These are phyloP conservation scores for Trichoderma gracile DNA, from an alignment of 2,329 filamentous ascomycete genomes.

Conservation along the genomic window DNA sequence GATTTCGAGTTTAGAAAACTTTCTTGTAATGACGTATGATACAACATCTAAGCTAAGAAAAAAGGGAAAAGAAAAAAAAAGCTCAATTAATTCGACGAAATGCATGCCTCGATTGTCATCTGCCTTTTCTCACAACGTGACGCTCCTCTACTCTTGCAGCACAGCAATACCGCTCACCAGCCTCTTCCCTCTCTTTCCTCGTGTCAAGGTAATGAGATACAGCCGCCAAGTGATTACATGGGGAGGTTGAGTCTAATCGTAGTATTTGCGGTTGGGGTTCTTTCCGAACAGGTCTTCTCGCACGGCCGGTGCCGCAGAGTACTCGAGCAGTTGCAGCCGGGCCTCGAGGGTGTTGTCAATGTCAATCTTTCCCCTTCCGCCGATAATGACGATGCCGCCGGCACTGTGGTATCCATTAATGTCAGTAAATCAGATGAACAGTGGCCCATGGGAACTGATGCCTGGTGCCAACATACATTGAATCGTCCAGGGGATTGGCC, in stretches of 20 bases:
- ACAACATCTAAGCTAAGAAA: constrained; percentile 41
- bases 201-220: constrained; percentile 13
- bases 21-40: constrained; percentile 34
- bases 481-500: constrained; percentile 74
- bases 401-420: constrained; percentile 54
- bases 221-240: constrained; percentile 8
- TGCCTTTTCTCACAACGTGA: constrained; percentile 8
- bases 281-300: constrained; percentile 86
- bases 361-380: constrained; percentile 88
- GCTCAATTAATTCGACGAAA: constrained; percentile 19
- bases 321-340: constrained; percentile 80
- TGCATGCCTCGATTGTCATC: constrained; percentile 12
- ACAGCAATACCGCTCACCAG: neutral
- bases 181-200: constrained; percentile 4
- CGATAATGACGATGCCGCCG: constrained; percentile 79
- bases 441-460: constrained; percentile 16
- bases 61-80: constrained; percentile 24
- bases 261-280: constrained; percentile 95
- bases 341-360: constrained; percentile 99
- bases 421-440: neutral
- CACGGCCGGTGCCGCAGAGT: constrained; percentile 79
- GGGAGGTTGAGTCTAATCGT: constrained; percentile 63
- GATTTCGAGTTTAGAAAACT: constrained; percentile 22
- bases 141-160: constrained; percentile 4
- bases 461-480: constrained; percentile 63